phyloP scores from a whole-genome alignment of 257 asterid genomes.

The Fraxinus anomala region DNA sequence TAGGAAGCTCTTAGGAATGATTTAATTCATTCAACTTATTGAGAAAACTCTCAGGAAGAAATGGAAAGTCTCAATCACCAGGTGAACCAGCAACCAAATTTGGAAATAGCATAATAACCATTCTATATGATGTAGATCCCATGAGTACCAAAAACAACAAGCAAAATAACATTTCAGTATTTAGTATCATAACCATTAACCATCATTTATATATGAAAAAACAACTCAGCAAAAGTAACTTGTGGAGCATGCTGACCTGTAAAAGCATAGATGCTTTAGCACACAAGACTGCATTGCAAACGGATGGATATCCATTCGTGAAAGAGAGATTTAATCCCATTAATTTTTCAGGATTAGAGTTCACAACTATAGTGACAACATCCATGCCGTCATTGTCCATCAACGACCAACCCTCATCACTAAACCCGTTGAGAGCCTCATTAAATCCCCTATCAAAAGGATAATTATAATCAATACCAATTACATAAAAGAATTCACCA shows the following conservation, averaged over 20 bases:
- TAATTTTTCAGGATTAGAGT: constrained; percentile 75
- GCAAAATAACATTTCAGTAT: background rate
- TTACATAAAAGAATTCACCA: background rate
- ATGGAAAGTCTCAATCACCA: background rate
- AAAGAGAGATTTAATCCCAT: constrained; percentile 74
- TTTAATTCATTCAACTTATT: background rate
- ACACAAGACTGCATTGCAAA: constrained; percentile 70
- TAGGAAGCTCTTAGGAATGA: background rate
- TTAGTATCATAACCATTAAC: background rate
- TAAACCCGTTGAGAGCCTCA: constrained; percentile 80
- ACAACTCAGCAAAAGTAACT: background rate
- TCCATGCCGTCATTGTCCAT: constrained; percentile 73
- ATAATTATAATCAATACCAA: background rate
- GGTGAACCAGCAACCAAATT: background rate
- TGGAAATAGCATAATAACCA: background rate
- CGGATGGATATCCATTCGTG: constrained; percentile 60
- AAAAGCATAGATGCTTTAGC: constrained; percentile 93
- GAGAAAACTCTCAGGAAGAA: background rate
- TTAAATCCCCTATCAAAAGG: constrained; percentile 68
- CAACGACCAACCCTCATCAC: constrained; percentile 86
- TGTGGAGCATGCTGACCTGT: constrained; percentile 50
- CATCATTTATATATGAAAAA: background rate
- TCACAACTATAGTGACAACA: constrained; percentile 75
- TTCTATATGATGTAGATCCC: background rate
- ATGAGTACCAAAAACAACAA: background rate